Evolutionary conservation across 73 alveolate species (phyloP), one percentile per base, ranked within the genome.

Genomic region (Paramecium caudatum): DNA sequence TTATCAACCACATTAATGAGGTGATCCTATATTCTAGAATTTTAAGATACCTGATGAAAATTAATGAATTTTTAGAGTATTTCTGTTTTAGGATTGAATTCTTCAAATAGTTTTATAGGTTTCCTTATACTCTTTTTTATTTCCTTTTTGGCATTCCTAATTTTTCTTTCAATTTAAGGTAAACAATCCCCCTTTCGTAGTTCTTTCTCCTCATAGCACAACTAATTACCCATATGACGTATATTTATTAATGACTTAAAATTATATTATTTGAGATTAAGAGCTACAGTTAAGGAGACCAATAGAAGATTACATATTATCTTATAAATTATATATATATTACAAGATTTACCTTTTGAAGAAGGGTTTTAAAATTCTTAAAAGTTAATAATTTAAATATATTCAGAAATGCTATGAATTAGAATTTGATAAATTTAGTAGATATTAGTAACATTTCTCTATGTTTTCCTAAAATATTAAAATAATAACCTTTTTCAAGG

Each of bases 141-240:
- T 4, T 55, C 30, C 30, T 55, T 55, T 55, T 55, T 55, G 1
- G 30, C 30, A 27, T 55, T 43, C 41, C 8, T 21, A 55, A 43
- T 23, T 55, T 23, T 25, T 55, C 30, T 55, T 19, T 6, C 12
- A 27, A 37, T 55, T 55, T 19, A 9, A 3, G 80, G 80, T 1
- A 55, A 10, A 1, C 80, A 23, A 27, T 55, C 80, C 3, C 30
- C 30, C 13, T 55, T 55, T 55, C 17, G 8, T 27, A 15, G 19
- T 2, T 55, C 80, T 19, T 55, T 43, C 4, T 19, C 10, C 4
- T 21, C 12, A 55, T 55, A 55, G n/a, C 80, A 55, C 30, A 15
- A 16, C 30, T 15, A 5, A 5, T 55, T 55, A 27, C 80, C 80
- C 80, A 55, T 55, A 9, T 55, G 80, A 55, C 80, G 80, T 55